phyloP scores from a whole-genome alignment of 2,329 filamentous ascomycete species.

The Ramularia endophylla region DNA sequence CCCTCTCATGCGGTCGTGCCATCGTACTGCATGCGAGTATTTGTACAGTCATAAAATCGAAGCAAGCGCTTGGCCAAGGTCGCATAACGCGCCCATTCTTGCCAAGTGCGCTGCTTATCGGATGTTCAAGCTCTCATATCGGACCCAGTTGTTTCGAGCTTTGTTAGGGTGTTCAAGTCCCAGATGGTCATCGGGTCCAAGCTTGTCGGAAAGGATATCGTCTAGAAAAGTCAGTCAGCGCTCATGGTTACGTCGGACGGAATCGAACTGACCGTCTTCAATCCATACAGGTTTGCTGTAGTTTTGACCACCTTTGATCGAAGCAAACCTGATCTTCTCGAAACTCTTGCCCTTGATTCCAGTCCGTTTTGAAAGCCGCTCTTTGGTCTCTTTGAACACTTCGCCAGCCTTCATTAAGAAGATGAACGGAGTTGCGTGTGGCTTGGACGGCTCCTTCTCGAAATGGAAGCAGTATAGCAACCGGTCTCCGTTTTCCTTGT shows the following conservation, averaged over 20 bases:
- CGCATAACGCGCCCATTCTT: no score
- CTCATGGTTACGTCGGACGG: no score
- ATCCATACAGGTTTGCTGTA: constrained; percentile 79
- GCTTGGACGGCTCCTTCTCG: constrained; percentile 77
- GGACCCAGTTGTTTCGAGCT: constrained; percentile 52
- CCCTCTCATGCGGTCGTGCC: no score
- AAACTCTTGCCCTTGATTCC: constrained; percentile 97
- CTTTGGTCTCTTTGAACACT: constrained; percentile 83
- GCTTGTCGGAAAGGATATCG: constrained; percentile 41
- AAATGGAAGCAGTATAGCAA: constrained; percentile 84
- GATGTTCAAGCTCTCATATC: constrained; percentile 60
- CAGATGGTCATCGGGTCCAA: constrained; percentile 38
- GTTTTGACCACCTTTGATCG: constrained; percentile 57
- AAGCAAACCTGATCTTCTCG: constrained; percentile 95
- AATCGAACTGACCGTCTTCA: constrained; percentile 73
- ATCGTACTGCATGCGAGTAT: no score
- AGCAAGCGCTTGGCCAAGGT: no score
- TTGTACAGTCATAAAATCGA: no score
- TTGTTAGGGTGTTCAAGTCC: constrained; percentile 60
- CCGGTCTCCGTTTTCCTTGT: constrained; percentile 43
- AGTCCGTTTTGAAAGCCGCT: constrained; percentile 85
- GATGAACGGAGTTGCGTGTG: constrained; percentile 85
- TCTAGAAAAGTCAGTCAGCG: constrained; percentile 32
- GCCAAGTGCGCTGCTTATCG: constrained; percentile 32
- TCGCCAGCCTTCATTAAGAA: constrained; percentile 84